Conservation (phyloP, 2,329 filamentous ascomycete species). For the Penicillium freii region DNA sequence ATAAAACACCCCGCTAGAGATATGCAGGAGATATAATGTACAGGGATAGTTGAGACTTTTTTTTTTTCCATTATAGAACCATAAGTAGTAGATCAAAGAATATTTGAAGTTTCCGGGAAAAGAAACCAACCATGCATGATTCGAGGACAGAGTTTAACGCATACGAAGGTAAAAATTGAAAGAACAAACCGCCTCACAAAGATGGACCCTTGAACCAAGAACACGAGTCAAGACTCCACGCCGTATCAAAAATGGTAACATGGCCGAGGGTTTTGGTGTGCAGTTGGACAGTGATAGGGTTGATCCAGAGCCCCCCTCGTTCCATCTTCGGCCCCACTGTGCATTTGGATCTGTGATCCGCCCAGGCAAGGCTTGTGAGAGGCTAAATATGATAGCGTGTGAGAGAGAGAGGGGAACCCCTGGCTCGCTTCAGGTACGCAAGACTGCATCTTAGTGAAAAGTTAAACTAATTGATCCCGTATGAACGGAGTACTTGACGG, state of each 20-base stretch:
- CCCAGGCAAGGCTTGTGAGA: not conserved
- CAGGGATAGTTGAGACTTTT: not conserved
- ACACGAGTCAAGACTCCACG: not conserved
- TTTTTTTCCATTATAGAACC: not conserved
- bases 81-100: not conserved
- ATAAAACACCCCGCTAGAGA: not conserved
- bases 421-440: not conserved
- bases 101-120: not conserved
- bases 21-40: conserved; percentile 7
- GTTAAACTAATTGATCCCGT: not conserved
- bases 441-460: not conserved
- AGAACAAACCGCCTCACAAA: not conserved
- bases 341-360: not conserved
- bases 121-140: too few species aligned
- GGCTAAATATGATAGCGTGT: not conserved
- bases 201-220: conserved; percentile 3
- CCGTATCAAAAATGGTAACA: conserved; percentile 22
- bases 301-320: conserved; percentile 22
- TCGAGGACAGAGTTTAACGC: not conserved
- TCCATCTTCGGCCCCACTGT: conserved; percentile 15
- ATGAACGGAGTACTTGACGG: not conserved
- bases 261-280: conserved; percentile 18
- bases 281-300: conserved; percentile 20
- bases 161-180: not conserved
- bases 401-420: not conserved